phyloP scores from a whole-genome alignment of 208 protist genomes.

The Trichomonas tenax region DNA sequence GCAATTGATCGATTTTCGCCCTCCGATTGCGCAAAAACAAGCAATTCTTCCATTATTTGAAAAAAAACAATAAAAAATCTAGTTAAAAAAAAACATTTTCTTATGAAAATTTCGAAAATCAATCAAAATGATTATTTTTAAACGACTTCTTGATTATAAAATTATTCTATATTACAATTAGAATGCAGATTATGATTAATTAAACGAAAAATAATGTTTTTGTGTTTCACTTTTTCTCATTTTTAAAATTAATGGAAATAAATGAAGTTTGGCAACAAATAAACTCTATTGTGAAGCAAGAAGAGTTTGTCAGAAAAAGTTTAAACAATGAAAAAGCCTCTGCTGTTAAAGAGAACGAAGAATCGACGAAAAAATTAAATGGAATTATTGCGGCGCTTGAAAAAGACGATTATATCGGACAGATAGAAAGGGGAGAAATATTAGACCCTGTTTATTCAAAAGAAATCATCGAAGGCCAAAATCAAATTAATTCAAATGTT shows the following conservation, averaged over 20 bases:
- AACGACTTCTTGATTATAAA: no score
- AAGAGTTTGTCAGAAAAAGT: background rate
- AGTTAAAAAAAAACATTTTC: no score
- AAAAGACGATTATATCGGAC: background rate
- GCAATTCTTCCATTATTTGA: background rate
- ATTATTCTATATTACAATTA: no score
- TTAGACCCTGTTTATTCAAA: background rate
- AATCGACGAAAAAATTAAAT: background rate
- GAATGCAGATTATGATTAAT: no score
- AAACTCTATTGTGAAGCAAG: background rate
- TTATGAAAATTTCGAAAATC: no score
- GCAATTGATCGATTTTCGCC: background rate
- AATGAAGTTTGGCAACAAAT: background rate
- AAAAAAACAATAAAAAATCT: no score
- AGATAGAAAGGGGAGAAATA: background rate
- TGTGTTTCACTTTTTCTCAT: no score
- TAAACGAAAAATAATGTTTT: no score
- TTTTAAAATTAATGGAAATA: background rate
- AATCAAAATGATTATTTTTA: no score
- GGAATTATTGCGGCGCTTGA: background rate
- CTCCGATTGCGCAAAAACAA: background rate
- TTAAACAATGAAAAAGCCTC: background rate
- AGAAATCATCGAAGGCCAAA: background rate
- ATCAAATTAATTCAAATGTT: background rate
- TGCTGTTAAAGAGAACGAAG: background rate